Evolutionary conservation across 2,329 filamentous ascomycete genomes (phyloP).

Genomic region (Orbilia brochopaga): DNA sequence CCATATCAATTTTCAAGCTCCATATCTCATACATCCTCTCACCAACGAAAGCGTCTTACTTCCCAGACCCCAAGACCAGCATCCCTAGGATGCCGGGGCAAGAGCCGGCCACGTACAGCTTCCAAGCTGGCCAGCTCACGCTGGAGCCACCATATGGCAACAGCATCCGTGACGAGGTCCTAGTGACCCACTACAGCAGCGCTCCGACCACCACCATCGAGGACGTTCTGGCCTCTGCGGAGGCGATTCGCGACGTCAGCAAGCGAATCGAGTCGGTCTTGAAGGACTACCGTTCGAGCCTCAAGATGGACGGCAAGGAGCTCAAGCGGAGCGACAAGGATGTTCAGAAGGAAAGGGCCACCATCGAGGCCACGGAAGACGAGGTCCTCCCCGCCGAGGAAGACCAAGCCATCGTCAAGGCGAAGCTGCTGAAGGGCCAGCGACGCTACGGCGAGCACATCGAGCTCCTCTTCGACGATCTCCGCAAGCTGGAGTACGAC

Average conservation of each 20-base stretch:
- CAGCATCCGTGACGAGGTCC: constrained; percentile 11
- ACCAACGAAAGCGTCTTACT: neutral
- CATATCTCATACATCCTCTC: constrained; percentile 19
- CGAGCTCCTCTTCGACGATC: constrained; percentile 13
- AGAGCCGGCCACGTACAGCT: constrained; percentile 16
- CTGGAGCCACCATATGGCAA: constrained; percentile 10
- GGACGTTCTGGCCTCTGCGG: constrained; percentile 31
- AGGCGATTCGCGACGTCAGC: constrained; percentile 20
- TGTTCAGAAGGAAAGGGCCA: neutral
- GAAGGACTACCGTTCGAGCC: constrained; percentile 22
- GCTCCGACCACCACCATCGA: constrained; percentile 7
- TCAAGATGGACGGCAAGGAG: constrained; percentile 27
- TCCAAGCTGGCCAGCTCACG: constrained; percentile 13
- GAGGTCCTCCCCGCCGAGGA: neutral
- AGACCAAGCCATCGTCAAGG: constrained; percentile 3
- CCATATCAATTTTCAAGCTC: neutral
- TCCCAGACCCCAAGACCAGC: neutral
- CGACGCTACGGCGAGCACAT: constrained; percentile 9
- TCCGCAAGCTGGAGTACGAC: constrained; percentile 19
- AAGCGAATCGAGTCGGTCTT: constrained; percentile 29
- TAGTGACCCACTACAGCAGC: constrained; percentile 9
- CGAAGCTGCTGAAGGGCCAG: constrained; percentile 10
- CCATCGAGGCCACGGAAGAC: neutral
- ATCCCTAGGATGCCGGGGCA: neutral
- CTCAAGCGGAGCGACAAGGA: constrained; percentile 10